Base-by-base conservation (phyloP, 2,329 filamentous ascomycete genomes). In the Calonectria naviculata region DNA sequence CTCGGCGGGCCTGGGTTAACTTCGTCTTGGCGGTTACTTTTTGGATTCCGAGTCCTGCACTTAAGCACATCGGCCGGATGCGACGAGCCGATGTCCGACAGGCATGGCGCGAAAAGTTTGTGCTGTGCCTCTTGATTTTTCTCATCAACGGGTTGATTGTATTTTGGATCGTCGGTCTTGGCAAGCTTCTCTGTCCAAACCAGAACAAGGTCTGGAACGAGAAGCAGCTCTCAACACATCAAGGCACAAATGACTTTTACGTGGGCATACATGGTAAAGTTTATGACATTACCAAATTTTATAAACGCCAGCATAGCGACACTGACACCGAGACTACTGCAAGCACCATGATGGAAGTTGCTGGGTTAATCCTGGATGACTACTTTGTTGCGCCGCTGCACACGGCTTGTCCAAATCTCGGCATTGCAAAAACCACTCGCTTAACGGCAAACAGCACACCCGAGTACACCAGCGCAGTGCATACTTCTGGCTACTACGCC, bases 91-190 rank as follows among this genome's bases (percentile, higher is more conserved):
- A 99, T 84, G 95, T 99, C 12, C 93, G 97, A 36, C 93, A 98
- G 91, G 97, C 97, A 0, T 99, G 97, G 97, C 91, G 97, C 82
- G 97, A 99, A 80, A 99, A 99, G 84, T 62, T 99, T 15, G 93
- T 97, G 0, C 86, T 99, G 13, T 91, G 95, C 58, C 86, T 94
- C 70, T 78, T 98, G 65, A 98, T 99, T 76, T 81, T 94, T 38
- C 79, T 99, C 17, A 84, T 97, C 74, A 99, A 99, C 83, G 94
- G 81, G 44, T 80, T 90, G 29, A 90, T 98, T 72, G 88, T 98
- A 69, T 99, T 99, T 85, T 98, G 95, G 89, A 98, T 99, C 77
- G 90, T 98, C 73, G 90, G 85, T 41, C 96, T 99, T 77, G 95
- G 96, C 36, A 90, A 89, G 65, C 83, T 98, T 2, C 87, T 98